phyloP scores from a whole-genome alignment of 1,284 basidiomycete species.

The Ganoderma lingzhi region DNA sequence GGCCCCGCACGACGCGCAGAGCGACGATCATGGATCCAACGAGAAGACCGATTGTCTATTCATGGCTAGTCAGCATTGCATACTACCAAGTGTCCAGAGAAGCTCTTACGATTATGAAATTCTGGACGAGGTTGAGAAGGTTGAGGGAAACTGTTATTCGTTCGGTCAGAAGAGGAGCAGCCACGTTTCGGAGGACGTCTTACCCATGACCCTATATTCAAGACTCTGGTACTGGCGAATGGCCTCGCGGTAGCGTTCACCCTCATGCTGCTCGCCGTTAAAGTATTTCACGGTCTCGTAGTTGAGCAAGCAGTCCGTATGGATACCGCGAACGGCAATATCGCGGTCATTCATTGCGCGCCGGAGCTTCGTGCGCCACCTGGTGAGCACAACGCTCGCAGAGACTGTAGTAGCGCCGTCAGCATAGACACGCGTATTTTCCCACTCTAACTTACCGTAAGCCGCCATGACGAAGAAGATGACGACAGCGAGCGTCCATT shows the following conservation, averaged over 20 bases:
- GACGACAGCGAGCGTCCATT: slow-evolving; percentile 73
- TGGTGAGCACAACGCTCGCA: slow-evolving; percentile 72
- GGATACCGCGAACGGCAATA: slow-evolving; percentile 77
- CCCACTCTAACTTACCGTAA: slow-evolving; percentile 60
- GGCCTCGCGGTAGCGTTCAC: slow-evolving; percentile 75
- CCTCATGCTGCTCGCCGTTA: slow-evolving; percentile 84
- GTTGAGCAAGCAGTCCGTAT: slow-evolving; percentile 83
- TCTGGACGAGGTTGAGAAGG: slow-evolving; percentile 79
- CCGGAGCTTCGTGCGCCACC: slow-evolving; percentile 75
- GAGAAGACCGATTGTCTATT: slow-evolving; percentile 76
- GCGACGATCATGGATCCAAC: slow-evolving; percentile 83
- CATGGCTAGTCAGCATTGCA: slow-evolving; percentile 12
- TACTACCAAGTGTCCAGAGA: background rate
- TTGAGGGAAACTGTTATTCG: slow-evolving; percentile 69
- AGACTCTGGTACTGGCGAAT: slow-evolving; percentile 80
- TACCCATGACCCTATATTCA: slow-evolving; percentile 79
- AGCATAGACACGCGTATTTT: background rate
- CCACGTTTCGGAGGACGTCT: slow-evolving; percentile 29
- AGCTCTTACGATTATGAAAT: slow-evolving; percentile 73
- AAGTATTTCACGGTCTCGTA: slow-evolving; percentile 91
- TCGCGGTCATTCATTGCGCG: slow-evolving; percentile 83
- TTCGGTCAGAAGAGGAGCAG: background rate
- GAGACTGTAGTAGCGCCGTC: slow-evolving; percentile 51
- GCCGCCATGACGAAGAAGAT: slow-evolving; percentile 81
- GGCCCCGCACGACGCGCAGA: slow-evolving; percentile 61